Evolutionary conservation across 306 rosid genomes (phyloP).

Genomic region (Ziziphus jujuba): DNA sequence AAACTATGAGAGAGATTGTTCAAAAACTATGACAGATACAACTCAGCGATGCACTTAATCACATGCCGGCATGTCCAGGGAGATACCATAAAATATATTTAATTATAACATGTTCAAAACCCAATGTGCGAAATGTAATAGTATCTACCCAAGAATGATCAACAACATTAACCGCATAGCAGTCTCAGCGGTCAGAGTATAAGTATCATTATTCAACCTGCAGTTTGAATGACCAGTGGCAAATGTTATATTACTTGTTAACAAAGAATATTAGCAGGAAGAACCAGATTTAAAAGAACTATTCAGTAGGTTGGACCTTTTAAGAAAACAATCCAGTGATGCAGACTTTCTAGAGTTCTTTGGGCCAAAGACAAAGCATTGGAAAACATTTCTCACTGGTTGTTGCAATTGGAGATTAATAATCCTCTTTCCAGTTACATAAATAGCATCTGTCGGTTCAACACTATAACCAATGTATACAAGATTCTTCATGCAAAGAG

Average conservation of each 20-base stretch:
- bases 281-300: slow-evolving; percentile 6
- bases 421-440: slow-evolving; percentile 74
- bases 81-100: background rate
- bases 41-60: no score
- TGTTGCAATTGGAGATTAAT: slow-evolving; percentile 81
- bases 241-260: slow-evolving; percentile 3
- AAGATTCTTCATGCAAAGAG: no score
- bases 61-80: no score
- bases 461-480: no score
- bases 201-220: slow-evolving; percentile 62
- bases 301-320: slow-evolving; percentile 48
- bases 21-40: no score
- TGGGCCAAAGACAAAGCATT: slow-evolving; percentile 96
- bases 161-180: no score
- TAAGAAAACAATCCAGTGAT: slow-evolving; percentile 72
- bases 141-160: background rate
- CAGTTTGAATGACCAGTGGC: slow-evolving; percentile 28
- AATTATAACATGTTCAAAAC: slow-evolving; percentile 13
- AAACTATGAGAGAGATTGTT: no score
- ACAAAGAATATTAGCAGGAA: background rate
- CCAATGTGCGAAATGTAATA: no score
- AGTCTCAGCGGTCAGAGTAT: slow-evolving; percentile 1
- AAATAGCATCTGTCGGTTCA: slow-evolving; percentile 72
- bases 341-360: slow-evolving; percentile 90
- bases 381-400: slow-evolving; percentile 81